Evolutionary conservation across 495 filamentous ascomycete species (phyloP).

Genomic region (Daldinia bambusicola): DNA sequence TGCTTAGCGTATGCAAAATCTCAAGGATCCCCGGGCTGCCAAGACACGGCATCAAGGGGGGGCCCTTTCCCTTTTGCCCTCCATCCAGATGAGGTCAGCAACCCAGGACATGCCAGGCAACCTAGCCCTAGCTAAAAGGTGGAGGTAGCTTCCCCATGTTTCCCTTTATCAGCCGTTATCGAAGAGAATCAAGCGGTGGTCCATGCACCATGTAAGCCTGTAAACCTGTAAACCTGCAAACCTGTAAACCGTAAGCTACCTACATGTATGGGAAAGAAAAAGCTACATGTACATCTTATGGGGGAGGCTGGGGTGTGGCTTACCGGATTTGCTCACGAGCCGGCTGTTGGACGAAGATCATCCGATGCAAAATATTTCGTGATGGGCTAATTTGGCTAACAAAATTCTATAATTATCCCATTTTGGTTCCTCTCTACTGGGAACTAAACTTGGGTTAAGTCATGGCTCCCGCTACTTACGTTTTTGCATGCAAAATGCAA

Average conservation of each 20-base stretch:
- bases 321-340: slow-evolving; percentile 34
- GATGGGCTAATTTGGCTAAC: slow-evolving; percentile 45
- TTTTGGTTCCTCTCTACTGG: slow-evolving; percentile 12
- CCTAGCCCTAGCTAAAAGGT: slow-evolving; percentile 19
- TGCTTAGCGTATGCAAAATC: slow-evolving; percentile 45
- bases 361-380: slow-evolving; percentile 28
- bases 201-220: slow-evolving; percentile 33
- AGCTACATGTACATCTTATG: not conserved
- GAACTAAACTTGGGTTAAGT: slow-evolving; percentile 42
- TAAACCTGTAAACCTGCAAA: too few relatives aligned
- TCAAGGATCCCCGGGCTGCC: slow-evolving; percentile 37
- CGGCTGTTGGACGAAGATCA: slow-evolving; percentile 36
- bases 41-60: slow-evolving; percentile 44
- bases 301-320: slow-evolving; percentile 32
- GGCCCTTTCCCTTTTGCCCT: slow-evolving; percentile 44
- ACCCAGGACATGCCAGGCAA: not conserved
- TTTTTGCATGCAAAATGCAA: slow-evolving; percentile 39
- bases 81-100: slow-evolving; percentile 46
- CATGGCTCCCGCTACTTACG: not conserved
- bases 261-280: too few relatives aligned
- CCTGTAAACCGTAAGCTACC: too few relatives aligned
- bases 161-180: slow-evolving; percentile 32
- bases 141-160: slow-evolving; percentile 35
- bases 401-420: slow-evolving; percentile 47
- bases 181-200: slow-evolving; percentile 36